Evolutionary conservation across 2,329 filamentous ascomycete genomes (phyloP).

Genomic region (Apiospora hydei): DNA sequence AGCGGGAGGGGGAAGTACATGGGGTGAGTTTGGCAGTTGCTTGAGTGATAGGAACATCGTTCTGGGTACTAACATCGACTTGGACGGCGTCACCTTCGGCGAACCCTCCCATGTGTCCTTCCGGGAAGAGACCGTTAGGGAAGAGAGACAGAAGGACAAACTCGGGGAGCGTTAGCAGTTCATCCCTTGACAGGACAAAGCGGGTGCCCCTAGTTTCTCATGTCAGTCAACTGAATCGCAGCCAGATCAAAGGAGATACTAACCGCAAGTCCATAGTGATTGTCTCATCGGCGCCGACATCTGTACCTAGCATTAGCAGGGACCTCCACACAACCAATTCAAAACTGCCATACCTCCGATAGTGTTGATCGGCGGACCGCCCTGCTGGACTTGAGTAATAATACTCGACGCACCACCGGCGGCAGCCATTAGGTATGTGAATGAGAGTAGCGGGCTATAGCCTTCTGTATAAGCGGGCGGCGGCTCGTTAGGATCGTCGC

Average conservation of each 20-base stretch:
- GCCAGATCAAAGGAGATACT: conserved; percentile 35
- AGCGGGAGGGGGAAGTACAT: conserved; percentile 33
- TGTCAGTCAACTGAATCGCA: neutral
- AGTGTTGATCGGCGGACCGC: conserved; percentile 86
- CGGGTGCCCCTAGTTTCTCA: conserved; percentile 74
- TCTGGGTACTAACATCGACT: conserved; percentile 81
- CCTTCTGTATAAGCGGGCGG: conserved; percentile 97
- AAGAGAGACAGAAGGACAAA: conserved; percentile 98
- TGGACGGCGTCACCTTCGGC: conserved; percentile 93
- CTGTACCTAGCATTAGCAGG: conserved; percentile 46
- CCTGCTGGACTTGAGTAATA: conserved; percentile 98
- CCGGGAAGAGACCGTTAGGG: conserved; percentile 96
- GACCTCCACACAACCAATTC: neutral
- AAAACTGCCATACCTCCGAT: conserved; percentile 72
- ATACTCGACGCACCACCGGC: conserved; percentile 97
- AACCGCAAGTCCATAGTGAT: conserved; percentile 95
- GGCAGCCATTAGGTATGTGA: conserved; percentile 97
- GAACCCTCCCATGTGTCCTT: conserved; percentile 93
- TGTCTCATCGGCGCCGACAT: conserved; percentile 89
- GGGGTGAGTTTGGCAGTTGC: conserved; percentile 36
- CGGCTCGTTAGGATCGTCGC: conserved; percentile 81
- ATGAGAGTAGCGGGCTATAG: conserved; percentile 87
- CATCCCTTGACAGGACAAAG: conserved; percentile 93
- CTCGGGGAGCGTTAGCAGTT: conserved; percentile 93
- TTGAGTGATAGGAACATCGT: conserved; percentile 35